These are phyloP conservation scores for Arthrobotrys iridis DNA, from an alignment of 2,329 filamentous ascomycete species.

Conservation along the genomic window DNA sequence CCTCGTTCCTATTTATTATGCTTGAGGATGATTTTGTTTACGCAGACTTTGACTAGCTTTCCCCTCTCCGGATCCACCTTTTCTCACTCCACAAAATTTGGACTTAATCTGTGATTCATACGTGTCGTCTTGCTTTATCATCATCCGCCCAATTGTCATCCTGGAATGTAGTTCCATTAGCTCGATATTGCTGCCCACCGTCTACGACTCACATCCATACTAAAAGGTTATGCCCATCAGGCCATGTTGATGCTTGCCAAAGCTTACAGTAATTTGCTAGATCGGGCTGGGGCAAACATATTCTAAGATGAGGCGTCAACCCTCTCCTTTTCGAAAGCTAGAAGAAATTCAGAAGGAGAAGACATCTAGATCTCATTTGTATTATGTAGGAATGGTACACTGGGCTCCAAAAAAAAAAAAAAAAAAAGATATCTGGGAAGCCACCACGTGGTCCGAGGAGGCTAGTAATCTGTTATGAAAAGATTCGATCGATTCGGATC, in stretches of 20 bases:
- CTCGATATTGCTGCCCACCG: slow-evolving; percentile 1
- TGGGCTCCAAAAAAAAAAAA: no score
- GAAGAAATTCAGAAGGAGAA: no score
- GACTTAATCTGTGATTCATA: slow-evolving; percentile 8
- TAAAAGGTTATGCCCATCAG: slow-evolving; percentile 7
- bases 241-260: slow-evolving; percentile 16
- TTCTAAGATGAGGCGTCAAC: not conserved
- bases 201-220: slow-evolving; percentile 4
- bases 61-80: not conserved
- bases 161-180: not conserved
- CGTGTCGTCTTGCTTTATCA: not conserved
- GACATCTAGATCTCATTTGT: no score
- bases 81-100: not conserved
- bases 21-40: no score
- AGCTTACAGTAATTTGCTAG: not conserved
- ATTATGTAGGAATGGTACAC: no score
- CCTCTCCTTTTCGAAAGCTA: not conserved
- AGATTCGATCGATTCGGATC: no score
- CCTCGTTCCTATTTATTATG: no score
- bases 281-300: not conserved
- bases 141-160: not conserved
- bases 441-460: no score
- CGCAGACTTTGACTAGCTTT: not conserved
- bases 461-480: no score
- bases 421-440: no score